Evolutionary conservation across 257 asterid species (phyloP).

Genomic region (Rhazya stricta): DNA sequence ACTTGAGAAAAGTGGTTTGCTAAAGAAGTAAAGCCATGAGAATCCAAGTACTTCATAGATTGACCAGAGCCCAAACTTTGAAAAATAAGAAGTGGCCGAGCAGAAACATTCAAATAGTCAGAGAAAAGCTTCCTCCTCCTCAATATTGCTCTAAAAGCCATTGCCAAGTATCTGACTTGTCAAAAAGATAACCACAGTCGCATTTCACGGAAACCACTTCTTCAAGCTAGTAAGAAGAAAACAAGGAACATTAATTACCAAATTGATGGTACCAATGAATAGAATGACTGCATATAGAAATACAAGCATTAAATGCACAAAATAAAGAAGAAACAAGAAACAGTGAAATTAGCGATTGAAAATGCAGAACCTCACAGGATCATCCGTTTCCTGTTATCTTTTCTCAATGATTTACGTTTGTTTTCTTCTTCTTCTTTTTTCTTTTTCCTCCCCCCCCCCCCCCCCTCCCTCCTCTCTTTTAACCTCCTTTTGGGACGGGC

Average conservation of each 20-base stretch:
- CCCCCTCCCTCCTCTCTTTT: too few species aligned
- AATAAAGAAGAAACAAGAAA: neutral
- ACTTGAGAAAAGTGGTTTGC: conserved; percentile 29
- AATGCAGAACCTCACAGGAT: neutral
- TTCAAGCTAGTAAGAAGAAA: conserved; percentile 18
- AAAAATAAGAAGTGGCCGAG: conserved; percentile 34
- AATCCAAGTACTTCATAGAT: conserved; percentile 26
- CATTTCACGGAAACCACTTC: conserved; percentile 30
- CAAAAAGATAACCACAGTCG: conserved; percentile 27
- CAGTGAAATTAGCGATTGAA: neutral
- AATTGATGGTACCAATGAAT: neutral
- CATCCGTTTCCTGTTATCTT: neutral
- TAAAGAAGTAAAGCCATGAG: conserved; percentile 33
- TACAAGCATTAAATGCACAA: neutral
- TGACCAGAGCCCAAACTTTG: conserved; percentile 33
- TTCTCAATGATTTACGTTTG: neutral
- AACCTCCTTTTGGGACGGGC: too few species aligned
- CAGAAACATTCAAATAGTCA: conserved; percentile 46
- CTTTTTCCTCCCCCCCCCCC: too few species aligned
- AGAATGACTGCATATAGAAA: neutral
- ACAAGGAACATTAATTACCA: neutral
- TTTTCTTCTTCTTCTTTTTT: too few species aligned
- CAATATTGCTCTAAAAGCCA: conserved; percentile 68
- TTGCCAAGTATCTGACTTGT: conserved; percentile 27
- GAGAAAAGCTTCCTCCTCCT: conserved; percentile 48